Conservation (phyloP, 805 yeast genomes). For the Ogataea pignaliae region DNA sequence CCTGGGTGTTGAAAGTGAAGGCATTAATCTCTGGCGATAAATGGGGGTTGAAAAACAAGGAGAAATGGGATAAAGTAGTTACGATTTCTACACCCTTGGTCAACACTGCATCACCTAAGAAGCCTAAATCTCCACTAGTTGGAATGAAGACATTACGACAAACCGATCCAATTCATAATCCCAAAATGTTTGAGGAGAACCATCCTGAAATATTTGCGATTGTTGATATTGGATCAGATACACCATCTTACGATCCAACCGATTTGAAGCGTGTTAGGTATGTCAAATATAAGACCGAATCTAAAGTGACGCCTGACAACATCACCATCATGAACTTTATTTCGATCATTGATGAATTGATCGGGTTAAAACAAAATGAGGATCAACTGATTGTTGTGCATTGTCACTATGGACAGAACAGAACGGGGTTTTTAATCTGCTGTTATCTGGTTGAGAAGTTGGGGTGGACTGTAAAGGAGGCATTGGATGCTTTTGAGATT, state of each 20-base stretch:
- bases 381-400: slow-evolving; percentile 56
- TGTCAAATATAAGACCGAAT: slow-evolving; percentile 71
- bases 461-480: slow-evolving; percentile 58
- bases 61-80: slow-evolving; percentile 59
- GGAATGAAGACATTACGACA: slow-evolving; percentile 77
- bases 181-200: slow-evolving; percentile 42
- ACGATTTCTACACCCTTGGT: slow-evolving; percentile 44
- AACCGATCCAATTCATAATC: slow-evolving; percentile 58
- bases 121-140: slow-evolving; percentile 42
- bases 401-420: slow-evolving; percentile 78
- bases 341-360: slow-evolving; percentile 45
- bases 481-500: slow-evolving; percentile 51
- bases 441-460: slow-evolving; percentile 59
- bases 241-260: slow-evolving; percentile 67
- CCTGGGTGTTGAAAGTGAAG: slow-evolving; percentile 66
- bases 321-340: slow-evolving; percentile 54
- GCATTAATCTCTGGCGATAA: slow-evolving; percentile 64
- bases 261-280: slow-evolving; percentile 51
- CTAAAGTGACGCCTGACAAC: slow-evolving; percentile 69
- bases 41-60: slow-evolving; percentile 76
- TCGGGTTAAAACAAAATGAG: slow-evolving; percentile 15
- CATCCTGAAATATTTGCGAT: slow-evolving; percentile 54
- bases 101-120: slow-evolving; percentile 21
- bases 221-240: slow-evolving; percentile 64
- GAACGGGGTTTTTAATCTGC: slow-evolving; percentile 72